Evolutionary conservation across 495 filamentous ascomycete genomes (phyloP).

Genomic region (Cladorrhinum samala): DNA sequence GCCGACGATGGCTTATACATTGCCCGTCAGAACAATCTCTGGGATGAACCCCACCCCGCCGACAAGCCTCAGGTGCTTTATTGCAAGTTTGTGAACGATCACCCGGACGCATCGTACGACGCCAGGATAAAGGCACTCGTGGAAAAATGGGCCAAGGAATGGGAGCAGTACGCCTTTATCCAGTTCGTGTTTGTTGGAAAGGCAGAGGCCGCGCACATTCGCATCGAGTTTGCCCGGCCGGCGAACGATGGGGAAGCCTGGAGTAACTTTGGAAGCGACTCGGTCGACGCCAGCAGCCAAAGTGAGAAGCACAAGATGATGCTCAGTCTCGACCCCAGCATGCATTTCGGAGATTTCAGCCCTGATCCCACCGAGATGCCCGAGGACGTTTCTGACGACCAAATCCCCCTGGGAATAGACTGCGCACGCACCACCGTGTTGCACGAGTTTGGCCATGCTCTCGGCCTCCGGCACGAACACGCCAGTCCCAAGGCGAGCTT

Average conservation of each 20-base stretch:
- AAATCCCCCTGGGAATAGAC: not conserved
- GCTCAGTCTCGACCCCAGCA: not conserved
- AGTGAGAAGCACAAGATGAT: not conserved
- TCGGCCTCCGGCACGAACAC: not conserved
- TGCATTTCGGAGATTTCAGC: not conserved
- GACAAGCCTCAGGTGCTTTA: not conserved
- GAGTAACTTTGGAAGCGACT: not conserved
- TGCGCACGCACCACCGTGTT: not conserved
- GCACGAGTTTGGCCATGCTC: not conserved
- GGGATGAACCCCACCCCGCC: not conserved
- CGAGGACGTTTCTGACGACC: not conserved
- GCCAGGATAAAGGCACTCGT: not conserved
- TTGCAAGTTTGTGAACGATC: not conserved
- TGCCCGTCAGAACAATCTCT: not conserved
- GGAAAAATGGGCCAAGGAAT: not conserved
- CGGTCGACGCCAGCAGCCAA: not conserved
- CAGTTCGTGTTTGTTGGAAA: not conserved
- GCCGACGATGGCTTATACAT: not conserved
- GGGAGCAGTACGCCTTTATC: not conserved
- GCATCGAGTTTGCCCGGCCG: not conserved
- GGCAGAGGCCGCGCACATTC: not conserved
- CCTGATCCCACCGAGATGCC: not conserved
- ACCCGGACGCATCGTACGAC: not conserved
- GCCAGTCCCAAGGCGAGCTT: not conserved
- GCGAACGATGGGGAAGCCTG: not conserved